These are phyloP conservation scores for Herpetomonas samuelpessoai DNA, from an alignment of 208 protist genomes.

Conservation along the genomic window DNA sequence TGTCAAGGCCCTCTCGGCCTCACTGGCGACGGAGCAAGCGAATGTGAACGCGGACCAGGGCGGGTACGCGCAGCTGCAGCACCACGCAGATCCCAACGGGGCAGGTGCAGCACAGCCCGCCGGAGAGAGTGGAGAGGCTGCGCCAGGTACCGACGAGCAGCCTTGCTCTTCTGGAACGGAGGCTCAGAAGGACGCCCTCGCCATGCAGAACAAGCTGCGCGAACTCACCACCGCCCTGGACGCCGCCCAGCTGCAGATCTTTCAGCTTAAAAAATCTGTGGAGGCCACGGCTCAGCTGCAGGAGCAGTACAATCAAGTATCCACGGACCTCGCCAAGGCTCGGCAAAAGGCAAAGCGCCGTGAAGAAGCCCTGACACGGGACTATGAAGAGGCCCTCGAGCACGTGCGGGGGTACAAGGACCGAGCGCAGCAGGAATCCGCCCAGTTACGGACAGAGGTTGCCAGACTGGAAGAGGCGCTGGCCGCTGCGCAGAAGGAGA, in stretches of 20 bases:
- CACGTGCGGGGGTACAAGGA: constrained; percentile 6
- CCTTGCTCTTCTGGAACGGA: no score
- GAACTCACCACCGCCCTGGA: constrained; percentile 8
- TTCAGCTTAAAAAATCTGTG: constrained; percentile 16
- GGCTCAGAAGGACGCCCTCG: neutral
- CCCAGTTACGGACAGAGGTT: neutral
- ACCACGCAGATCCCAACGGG: no score
- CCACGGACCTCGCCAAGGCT: constrained; percentile 7
- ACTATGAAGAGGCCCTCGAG: constrained; percentile 18
- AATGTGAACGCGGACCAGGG: no score
- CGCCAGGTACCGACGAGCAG: no score
- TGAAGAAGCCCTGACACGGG: constrained; percentile 9
- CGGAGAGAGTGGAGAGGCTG: no score
- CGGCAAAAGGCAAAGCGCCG: constrained; percentile 7
- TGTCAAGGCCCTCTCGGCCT: neutral
- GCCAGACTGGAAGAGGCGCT: neutral
- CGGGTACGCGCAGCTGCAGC: no score
- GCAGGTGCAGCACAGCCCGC: no score
- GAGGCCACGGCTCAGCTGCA: constrained; percentile 8
- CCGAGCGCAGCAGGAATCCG: neutral
- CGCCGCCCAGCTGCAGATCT: constrained; percentile 10
- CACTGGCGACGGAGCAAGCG: neutral
- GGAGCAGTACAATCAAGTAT: constrained; percentile 3
- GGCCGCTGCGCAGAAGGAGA: neutral
- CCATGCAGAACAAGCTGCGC: neutral